Percentiles rank a stretch among this genome's conserved stretches.
Evolutionary conservation across 306 rosid genomes (phyloP).

Genomic region (Vigna angularis): DNA sequence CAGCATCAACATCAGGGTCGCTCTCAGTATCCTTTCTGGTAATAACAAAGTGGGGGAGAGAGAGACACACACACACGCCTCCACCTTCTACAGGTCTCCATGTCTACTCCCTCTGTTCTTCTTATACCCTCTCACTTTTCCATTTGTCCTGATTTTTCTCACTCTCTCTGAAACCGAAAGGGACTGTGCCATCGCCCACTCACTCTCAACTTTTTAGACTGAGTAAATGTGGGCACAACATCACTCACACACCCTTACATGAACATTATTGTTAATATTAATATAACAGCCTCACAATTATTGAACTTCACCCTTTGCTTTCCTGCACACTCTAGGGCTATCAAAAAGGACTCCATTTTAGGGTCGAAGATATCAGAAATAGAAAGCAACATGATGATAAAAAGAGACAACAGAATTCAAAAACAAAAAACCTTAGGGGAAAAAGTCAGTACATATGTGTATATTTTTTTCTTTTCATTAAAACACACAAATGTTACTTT

Average conservation of each 20-base stretch:
- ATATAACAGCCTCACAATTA: not conserved
- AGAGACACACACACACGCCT: conserved; percentile 41
- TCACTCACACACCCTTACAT: not conserved
- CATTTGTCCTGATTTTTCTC: conserved; percentile 25
- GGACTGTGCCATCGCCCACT: conserved; percentile 51
- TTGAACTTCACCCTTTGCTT: conserved; percentile 21
- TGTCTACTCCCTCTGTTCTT: conserved; percentile 48
- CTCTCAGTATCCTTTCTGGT: conserved; percentile 44
- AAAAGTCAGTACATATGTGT: too few species aligned
- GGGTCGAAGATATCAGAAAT: too few species aligned
- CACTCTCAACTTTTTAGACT: conserved; percentile 48
- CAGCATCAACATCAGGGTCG: conserved; percentile 40
- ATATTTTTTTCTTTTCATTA: too few species aligned
- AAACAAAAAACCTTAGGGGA: too few species aligned
- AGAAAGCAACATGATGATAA: too few species aligned
- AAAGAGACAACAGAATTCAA: too few species aligned
- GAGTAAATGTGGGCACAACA: conserved; percentile 44
- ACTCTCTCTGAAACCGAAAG: conserved; percentile 40
- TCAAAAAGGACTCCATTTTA: not conserved
- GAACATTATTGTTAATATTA: not conserved
- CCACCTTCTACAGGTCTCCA: conserved; percentile 55
- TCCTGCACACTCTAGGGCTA: conserved; percentile 7
- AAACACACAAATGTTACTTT: too few species aligned
- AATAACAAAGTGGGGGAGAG: conserved; percentile 50
- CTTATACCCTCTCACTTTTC: conserved; percentile 41